Evolutionary conservation across 148 eudicot genomes (phyloP), one percentile per base, ranked within the genome.

Genomic region (Persicaria maculosa): DNA sequence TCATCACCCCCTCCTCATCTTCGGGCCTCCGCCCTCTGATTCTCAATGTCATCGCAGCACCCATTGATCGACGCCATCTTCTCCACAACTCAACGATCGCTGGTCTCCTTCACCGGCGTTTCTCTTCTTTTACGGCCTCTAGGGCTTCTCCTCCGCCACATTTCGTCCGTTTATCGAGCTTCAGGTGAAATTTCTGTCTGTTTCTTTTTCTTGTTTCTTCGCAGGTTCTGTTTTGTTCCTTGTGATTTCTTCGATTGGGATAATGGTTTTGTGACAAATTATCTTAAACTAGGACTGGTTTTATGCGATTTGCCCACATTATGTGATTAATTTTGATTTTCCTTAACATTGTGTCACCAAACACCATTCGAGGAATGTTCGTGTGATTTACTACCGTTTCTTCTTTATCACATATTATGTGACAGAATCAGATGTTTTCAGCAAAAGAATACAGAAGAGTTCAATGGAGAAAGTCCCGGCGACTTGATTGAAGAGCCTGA

Each of bases 341-440:
- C 25, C 25, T 22, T 22, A 22, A 22, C 25, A 22, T 22, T 22
- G 0, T 22, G 25, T 22, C 25, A 22, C 25, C 25, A 22, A 22
- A 22, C 25, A 22, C 25, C 25, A 22, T 22, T 22, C 0, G 25
- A 22, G 0, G 25, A 22, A 22, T 22, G 25, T 22, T 22, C 25
- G 25, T 22, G 25, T 22, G 25, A 22, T 22, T 22, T 22, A 22
- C 25, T 22, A 22, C 25, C 25, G 25, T 22, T 22, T 22, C 44
- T n/a, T 74, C n/a, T 48, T 19, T 22, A 53, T 68, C 16, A 15
- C 78, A 68, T 55, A 68, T 75, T 67, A 69, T 62, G 72, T n/a
- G 19, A 53, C 81, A 89, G 98, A 75, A 75, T 87, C 75, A 90
- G 81, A 84, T 84, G 88, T 83, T 83, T 76, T 77, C 85, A 79